Conservation (phyloP, 345 rosid genomes). For the Bruguiera sexangula region DNA sequence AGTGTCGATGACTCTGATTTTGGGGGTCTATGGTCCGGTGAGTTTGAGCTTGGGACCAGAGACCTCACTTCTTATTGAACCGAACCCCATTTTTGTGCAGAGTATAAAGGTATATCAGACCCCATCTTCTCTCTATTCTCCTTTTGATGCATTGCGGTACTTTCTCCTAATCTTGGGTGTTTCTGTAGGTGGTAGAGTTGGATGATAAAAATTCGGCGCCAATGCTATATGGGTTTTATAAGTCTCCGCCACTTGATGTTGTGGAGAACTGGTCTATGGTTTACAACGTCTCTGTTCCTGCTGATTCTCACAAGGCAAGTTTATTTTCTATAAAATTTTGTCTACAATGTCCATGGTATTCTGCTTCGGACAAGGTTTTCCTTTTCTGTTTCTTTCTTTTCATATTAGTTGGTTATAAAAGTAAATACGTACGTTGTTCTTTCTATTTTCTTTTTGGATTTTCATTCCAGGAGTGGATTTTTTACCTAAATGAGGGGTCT, state of each 20-base stretch:
- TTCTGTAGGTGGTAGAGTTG: constrained; percentile 61
- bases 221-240: constrained; percentile 57
- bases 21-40: constrained; percentile 82
- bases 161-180: constrained; percentile 6
- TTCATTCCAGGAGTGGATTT: constrained; percentile 64
- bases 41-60: constrained; percentile 65
- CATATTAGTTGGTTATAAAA: too few species aligned
- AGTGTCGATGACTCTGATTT: constrained; percentile 84
- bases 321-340: constrained; percentile 8
- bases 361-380: background rate
- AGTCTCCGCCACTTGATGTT: constrained; percentile 66
- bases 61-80: constrained; percentile 59
- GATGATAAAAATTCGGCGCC: constrained; percentile 48
- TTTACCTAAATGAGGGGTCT: constrained; percentile 72
- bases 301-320: constrained; percentile 75
- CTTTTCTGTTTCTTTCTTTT: background rate
- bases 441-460: constrained; percentile 9
- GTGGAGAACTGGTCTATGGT: constrained; percentile 52
- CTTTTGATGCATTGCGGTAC: background rate
- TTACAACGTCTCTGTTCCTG: constrained; percentile 44
- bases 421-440: background rate
- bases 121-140: background rate
- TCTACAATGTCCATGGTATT: background rate
- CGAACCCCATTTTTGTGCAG: constrained; percentile 78
- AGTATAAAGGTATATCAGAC: constrained; percentile 51